Evolutionary conservation across 495 filamentous ascomycete genomes (phyloP).

Genomic region (Lasiosphaeria miniovina): DNA sequence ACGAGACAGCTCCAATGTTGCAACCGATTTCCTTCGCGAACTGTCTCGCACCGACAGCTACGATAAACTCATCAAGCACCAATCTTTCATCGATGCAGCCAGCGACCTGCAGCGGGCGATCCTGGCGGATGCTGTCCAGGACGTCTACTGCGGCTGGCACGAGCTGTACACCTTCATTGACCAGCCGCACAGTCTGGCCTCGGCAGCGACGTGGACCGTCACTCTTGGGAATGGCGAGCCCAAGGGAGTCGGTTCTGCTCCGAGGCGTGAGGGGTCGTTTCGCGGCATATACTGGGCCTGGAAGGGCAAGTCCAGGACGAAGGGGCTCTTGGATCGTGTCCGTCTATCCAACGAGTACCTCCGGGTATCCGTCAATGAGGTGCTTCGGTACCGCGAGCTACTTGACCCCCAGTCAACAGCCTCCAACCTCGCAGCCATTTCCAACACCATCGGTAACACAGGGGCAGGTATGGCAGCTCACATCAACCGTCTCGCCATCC

Average conservation of each 20-base stretch:
- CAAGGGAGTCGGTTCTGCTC: background rate
- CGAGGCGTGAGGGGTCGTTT: background rate
- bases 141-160: background rate
- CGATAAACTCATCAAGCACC: background rate
- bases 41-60: background rate
- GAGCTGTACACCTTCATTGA: background rate
- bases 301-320: background rate
- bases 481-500: background rate
- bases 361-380: background rate
- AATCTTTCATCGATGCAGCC: background rate
- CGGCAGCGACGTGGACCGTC: background rate
- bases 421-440: background rate
- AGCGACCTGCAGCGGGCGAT: background rate
- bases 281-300: background rate
- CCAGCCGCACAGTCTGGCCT: background rate
- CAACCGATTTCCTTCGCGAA: background rate
- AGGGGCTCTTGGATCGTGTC: background rate
- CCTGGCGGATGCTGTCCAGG: background rate
- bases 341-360: background rate
- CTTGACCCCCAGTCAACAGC: background rate
- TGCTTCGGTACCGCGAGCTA: background rate
- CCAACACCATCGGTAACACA: background rate
- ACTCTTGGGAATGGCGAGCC: background rate
- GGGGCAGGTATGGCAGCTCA: background rate
- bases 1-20: background rate